Evolutionary conservation across 2,329 filamentous ascomycete genomes (phyloP).

Genomic region (Acarospora socialis): DNA sequence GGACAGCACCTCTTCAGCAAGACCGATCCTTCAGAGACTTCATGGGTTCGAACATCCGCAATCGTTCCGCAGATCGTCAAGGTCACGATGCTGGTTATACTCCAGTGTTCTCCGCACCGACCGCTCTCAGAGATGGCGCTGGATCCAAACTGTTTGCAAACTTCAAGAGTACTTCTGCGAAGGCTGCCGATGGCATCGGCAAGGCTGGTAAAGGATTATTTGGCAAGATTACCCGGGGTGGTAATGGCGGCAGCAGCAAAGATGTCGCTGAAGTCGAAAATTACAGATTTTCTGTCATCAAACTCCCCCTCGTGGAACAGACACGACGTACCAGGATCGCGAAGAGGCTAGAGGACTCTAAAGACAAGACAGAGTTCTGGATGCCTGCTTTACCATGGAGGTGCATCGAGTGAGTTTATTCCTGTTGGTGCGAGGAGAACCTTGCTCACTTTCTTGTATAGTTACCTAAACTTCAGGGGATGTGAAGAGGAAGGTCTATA

Average conservation of each 20-base stretch:
- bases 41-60: conserved; percentile 49
- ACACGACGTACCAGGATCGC: conserved; percentile 84
- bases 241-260: conserved; percentile 58
- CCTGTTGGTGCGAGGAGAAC: background rate
- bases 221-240: conserved; percentile 58
- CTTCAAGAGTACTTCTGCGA: conserved; percentile 56
- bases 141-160: conserved; percentile 56
- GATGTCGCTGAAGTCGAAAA: conserved; percentile 63
- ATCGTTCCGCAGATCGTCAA: conserved; percentile 58
- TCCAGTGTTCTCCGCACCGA: conserved; percentile 17
- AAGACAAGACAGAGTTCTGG: conserved; percentile 96
- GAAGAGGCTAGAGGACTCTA: conserved; percentile 70
- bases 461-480: conserved; percentile 84
- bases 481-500: conserved; percentile 91
- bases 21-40: conserved; percentile 56
- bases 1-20: conserved; percentile 49
- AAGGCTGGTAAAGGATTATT: conserved; percentile 74
- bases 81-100: conserved; percentile 13
- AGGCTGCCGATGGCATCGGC: conserved; percentile 53
- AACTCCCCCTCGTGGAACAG: conserved; percentile 73
- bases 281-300: conserved; percentile 74
- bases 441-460: conserved; percentile 18
- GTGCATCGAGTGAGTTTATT: conserved; percentile 59
- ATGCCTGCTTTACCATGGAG: conserved; percentile 94
- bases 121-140: conserved; percentile 45